These are phyloP conservation scores for Tricholoma sp. DNA, from an alignment of 768 basidiomycete genomes.

Conservation along the genomic window DNA sequence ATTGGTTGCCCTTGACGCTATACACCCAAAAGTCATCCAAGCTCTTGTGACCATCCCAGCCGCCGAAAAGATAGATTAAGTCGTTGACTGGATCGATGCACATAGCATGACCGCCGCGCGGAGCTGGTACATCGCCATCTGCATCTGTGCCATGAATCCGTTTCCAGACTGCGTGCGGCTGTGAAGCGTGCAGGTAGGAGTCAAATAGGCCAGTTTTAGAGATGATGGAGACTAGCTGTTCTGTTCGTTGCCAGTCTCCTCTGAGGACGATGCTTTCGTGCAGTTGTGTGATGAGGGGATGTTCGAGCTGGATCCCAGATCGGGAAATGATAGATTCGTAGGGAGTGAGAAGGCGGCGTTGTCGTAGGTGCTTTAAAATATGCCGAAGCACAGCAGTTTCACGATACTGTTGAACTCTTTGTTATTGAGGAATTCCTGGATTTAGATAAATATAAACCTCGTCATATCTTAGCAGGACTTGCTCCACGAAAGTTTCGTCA, in stretches of 20 bases:
- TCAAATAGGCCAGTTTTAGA: conserved; percentile 58
- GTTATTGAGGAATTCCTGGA: not conserved
- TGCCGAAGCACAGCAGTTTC: conserved; percentile 63
- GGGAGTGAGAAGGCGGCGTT: conserved; percentile 64
- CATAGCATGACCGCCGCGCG: conserved; percentile 79
- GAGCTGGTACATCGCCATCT: conserved; percentile 59
- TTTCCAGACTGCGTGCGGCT: conserved; percentile 58
- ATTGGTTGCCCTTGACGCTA: conserved; percentile 50
- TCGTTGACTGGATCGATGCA: conserved; percentile 63
- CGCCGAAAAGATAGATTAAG: conserved; percentile 71
- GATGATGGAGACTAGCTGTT: conserved; percentile 45
- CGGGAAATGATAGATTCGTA: conserved; percentile 54
- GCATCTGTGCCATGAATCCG: conserved; percentile 55
- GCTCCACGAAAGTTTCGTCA: conserved; percentile 52
- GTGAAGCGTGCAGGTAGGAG: conserved; percentile 49
- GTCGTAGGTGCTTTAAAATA: conserved; percentile 72
- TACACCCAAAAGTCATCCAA: conserved; percentile 81
- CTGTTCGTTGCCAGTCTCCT: conserved; percentile 58
- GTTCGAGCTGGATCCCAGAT: conserved; percentile 55
- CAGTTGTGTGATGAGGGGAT: conserved; percentile 63
- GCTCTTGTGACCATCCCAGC: conserved; percentile 69
- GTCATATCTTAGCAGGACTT: conserved; percentile 48
- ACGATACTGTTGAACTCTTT: conserved; percentile 42
- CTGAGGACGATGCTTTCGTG: conserved; percentile 60
- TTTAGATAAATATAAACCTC: conserved; percentile 40